These are phyloP conservation scores for Quercus lobata DNA, from an alignment of 331 rosid genomes.

Conservation along the genomic window DNA sequence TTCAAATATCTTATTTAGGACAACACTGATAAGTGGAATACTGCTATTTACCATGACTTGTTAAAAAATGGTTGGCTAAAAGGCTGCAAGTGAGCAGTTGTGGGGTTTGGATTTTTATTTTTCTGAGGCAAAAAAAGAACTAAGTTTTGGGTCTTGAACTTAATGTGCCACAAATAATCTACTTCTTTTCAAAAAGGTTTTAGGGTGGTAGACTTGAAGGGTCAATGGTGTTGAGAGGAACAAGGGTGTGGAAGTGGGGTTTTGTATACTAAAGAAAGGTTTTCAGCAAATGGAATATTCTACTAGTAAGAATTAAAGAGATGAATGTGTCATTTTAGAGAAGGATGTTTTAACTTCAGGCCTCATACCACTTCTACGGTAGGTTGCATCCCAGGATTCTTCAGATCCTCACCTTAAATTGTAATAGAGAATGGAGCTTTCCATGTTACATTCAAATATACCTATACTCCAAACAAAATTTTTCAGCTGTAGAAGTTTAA, in stretches of 20 bases:
- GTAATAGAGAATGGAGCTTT: too few relatives aligned
- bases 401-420: background rate
- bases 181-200: background rate
- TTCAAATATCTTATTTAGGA: too few relatives aligned
- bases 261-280: too few relatives aligned
- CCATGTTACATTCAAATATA: too few relatives aligned
- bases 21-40: background rate
- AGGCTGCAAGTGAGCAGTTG: background rate
- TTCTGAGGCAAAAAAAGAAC: background rate
- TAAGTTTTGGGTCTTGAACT: background rate
- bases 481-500: background rate
- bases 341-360: background rate
- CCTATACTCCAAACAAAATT: too few relatives aligned
- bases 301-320: too few relatives aligned
- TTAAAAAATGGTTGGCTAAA: background rate
- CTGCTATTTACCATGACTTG: background rate
- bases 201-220: background rate
- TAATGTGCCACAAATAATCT: background rate
- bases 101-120: background rate
- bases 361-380: background rate
- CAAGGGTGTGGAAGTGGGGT: background rate
- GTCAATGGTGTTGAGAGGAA: background rate
- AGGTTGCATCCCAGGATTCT: background rate
- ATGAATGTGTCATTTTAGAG: too few relatives aligned
- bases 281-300: too few relatives aligned